Evolutionary conservation across 116 monocot genomes (phyloP), one percentile per base, ranked within the genome.

Genomic region (Trichopus zeylanicus): DNA sequence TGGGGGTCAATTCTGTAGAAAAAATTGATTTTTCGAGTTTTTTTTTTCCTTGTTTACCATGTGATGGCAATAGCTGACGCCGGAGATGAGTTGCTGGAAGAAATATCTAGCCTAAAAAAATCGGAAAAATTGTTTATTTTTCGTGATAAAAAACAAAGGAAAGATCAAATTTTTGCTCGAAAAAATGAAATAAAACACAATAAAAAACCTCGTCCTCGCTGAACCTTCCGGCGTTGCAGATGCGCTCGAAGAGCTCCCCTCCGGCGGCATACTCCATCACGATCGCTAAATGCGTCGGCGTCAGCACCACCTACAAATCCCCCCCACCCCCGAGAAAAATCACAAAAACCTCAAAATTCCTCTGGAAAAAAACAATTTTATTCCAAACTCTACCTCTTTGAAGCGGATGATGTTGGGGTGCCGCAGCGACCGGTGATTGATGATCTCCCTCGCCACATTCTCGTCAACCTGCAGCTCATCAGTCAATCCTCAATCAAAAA

Each of bases 21-120:
- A 60, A 60, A 48, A 8, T 0, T 5, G 8, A 10, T 15, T 29
- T 11, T 33, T 29, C 27, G 15, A 54, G 10, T 33, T 6, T 57
- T 18, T n/a, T 48, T 19, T 11, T 57, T 55, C 24, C 33, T 22
- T 51, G 28, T 27, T 42, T 29, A 85, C 89, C 92, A 87, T 55
- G 67, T 59, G 67, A 59, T 92, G 92, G 76, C 87, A 92, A 68
- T 83, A 92, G 73, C 87, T 92, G 30, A 92, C 92, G 2, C 92
- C 92, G 21, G 75, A 92, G 46, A 87, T 87, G 30, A 92, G 83
- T 61, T 92, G 92, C 76, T 92, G 92, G 73, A 92, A 92, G 75
- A 92, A 92, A 73, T 80, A 92, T 27, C 92, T 72, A 28, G 92
- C 87, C 90, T 90, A 49, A 46, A 56, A 26, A 55, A 49, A 48